phyloP scores from a whole-genome alignment of 2,329 filamentous ascomycete genomes.

The Elsinoe perseae region DNA sequence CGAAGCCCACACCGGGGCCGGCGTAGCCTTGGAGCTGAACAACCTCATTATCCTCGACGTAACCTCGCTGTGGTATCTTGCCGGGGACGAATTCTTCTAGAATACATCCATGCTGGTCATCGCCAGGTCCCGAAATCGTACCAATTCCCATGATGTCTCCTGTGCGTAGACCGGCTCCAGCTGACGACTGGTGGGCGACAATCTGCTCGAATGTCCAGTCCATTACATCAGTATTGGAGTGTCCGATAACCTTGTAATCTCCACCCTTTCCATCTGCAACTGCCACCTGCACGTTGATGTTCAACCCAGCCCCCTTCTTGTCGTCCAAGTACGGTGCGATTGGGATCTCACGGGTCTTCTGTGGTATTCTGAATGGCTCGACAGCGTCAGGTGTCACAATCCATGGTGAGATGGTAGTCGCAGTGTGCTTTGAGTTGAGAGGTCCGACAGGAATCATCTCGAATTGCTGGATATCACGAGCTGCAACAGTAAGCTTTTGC shows the following conservation, averaged over 20 bases:
- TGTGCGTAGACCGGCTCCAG: slow-evolving; percentile 35
- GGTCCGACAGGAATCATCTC: slow-evolving; percentile 57
- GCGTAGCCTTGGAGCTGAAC: slow-evolving; percentile 33
- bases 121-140: slow-evolving; percentile 35
- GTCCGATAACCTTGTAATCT: slow-evolving; percentile 21
- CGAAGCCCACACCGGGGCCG: slow-evolving; percentile 35
- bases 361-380: slow-evolving; percentile 28
- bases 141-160: slow-evolving; percentile 41
- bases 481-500: slow-evolving; percentile 23
- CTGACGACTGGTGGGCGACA: slow-evolving; percentile 37
- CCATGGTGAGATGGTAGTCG: slow-evolving; percentile 55
- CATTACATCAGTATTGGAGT: slow-evolving; percentile 32
- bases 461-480: slow-evolving; percentile 54
- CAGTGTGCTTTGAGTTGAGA: slow-evolving; percentile 54
- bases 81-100: slow-evolving; percentile 36
- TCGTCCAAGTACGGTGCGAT: slow-evolving; percentile 25
- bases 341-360: slow-evolving; percentile 23
- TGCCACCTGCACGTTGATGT: slow-evolving; percentile 28
- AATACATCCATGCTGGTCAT: slow-evolving; percentile 36
- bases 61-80: slow-evolving; percentile 30
- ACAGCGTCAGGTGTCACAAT: slow-evolving; percentile 54
- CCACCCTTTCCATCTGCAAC: slow-evolving; percentile 19
- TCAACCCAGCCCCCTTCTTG: slow-evolving; percentile 23
- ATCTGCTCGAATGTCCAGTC: slow-evolving; percentile 43
- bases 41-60: slow-evolving; percentile 37